Evolutionary conservation across 78 protist species (phyloP).

Genomic region (Bodo saltans): DNA sequence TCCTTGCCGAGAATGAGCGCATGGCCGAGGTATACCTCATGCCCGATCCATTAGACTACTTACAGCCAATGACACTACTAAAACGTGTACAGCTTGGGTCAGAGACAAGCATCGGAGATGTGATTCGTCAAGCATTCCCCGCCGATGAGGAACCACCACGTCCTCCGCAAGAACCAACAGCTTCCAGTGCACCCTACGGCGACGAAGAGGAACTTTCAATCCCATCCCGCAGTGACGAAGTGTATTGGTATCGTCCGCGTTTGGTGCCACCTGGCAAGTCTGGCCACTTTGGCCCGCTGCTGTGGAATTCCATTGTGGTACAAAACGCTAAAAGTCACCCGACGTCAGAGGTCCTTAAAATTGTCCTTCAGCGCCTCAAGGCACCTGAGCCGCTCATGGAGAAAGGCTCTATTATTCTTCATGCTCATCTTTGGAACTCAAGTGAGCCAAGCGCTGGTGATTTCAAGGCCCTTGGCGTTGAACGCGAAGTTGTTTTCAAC

Average conservation of each 20-base stretch:
- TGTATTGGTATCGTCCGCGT: neutral
- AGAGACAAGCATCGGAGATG: too few species aligned
- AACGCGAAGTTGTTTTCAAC: neutral
- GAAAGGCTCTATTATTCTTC: neutral
- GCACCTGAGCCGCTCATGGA: neutral
- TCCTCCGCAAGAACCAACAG: too few species aligned
- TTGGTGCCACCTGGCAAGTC: neutral
- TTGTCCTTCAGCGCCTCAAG: neutral
- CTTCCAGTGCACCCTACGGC: too few species aligned
- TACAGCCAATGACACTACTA: too few species aligned
- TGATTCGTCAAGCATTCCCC: too few species aligned
- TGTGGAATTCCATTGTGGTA: neutral
- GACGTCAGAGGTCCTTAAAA: neutral
- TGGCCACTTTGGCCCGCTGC: neutral
- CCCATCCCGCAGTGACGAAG: neutral
- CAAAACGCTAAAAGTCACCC: neutral
- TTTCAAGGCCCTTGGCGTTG: neutral
- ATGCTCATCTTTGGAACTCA: neutral
- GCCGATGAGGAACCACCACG: too few species aligned
- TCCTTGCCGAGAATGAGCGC: too few species aligned
- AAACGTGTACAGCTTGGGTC: too few species aligned
- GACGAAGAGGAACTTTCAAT: neutral
- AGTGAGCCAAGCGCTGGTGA: neutral
- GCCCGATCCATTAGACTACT: too few species aligned
- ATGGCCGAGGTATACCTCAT: too few species aligned